Conservation (phyloP, 176 grass and related monocot genomes). For the Avena sativa region DNA sequence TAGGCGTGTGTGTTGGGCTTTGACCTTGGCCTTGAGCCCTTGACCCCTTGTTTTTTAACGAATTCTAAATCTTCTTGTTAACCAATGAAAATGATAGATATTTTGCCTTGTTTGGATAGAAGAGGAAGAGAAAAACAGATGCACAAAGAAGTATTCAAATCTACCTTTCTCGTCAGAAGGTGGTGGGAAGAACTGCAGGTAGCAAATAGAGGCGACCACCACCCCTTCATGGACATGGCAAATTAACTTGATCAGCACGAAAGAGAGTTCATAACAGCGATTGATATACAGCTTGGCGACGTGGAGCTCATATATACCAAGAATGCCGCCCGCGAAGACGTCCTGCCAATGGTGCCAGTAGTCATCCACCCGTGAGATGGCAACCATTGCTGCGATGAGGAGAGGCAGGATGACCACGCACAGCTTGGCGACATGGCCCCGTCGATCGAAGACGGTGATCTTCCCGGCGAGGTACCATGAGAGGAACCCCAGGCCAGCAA, state of each 20-base stretch:
- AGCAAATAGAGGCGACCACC: conserved; percentile 53
- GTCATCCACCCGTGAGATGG: conserved; percentile 72
- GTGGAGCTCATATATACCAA: conserved; percentile 38
- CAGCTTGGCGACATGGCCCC: conserved; percentile 66
- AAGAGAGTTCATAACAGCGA: neutral
- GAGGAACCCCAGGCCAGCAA: conserved; percentile 65
- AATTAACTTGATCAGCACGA: neutral
- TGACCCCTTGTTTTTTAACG: too few species aligned
- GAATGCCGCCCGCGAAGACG: conserved; percentile 55
- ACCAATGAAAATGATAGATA: too few species aligned
- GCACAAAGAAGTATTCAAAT: neutral
- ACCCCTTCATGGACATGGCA: conserved; percentile 30
- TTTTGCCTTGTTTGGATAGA: too few species aligned
- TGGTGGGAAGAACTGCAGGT: conserved; percentile 60
- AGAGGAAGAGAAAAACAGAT: neutral
- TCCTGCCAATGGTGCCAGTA: conserved; percentile 87
- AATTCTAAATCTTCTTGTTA: too few species aligned
- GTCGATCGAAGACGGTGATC: conserved; percentile 57
- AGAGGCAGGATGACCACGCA: conserved; percentile 67
- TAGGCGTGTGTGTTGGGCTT: too few species aligned
- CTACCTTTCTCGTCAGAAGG: conserved; percentile 53
- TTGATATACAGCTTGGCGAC: neutral
- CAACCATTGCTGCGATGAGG: conserved; percentile 55
- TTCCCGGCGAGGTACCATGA: conserved; percentile 80
- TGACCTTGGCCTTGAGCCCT: too few species aligned